Base-by-base conservation (phyloP, 2,329 filamentous ascomycete species). In the Bertia moriformis region DNA sequence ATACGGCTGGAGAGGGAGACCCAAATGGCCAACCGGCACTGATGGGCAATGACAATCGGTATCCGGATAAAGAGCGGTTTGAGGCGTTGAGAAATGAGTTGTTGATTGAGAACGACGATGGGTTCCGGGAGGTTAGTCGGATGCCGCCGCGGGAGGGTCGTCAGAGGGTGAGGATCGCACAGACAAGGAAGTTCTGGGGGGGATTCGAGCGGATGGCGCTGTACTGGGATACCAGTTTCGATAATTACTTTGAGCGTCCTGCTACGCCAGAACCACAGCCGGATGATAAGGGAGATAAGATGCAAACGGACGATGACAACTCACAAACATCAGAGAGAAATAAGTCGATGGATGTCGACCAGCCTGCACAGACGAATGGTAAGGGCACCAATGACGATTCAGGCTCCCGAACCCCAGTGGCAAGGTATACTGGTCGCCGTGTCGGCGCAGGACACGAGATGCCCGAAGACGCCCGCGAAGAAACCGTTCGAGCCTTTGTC, bases 161-260 rank as follows among this genome's bases (percentile, higher is more conserved):
- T 13, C 53, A 60, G 40, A 62, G 65, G 14, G 58, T 70, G 4
- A 62, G 67, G 14, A 48, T 78, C 35, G 64, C 67, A 1, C 67
- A 75, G 45, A 65, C 71, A 42, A 61, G 73, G 39, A 73, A 70
- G 41, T 78, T 79, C 52, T 79, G 69, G 66, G 62, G 65, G 39
- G 66, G 63, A 2, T 57, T 79, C 39, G 69, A 77, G 45, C 65
- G 63, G 24, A 63, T 78, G 63, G 61, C 69, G 14, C 69, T 72
- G 44, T 78, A 75, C 48, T 79, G 74, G 73, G 74, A 79, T 48
- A 61, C 60, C 29, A 73, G 66, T 42, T 49, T 68, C 37, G 74
- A 79, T 46, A 54, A 73, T 19, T 75, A 75, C 50, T 63, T 63
- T 41, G 59, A 63, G 39, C 52, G 55, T 14, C 51, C 57, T 18